A percentile compares a stretch with the other conserved stretches of the same genome.
Evolutionary conservation across 2,329 filamentous ascomycete species (phyloP).

Genomic region (Trichothecium roseum): DNA sequence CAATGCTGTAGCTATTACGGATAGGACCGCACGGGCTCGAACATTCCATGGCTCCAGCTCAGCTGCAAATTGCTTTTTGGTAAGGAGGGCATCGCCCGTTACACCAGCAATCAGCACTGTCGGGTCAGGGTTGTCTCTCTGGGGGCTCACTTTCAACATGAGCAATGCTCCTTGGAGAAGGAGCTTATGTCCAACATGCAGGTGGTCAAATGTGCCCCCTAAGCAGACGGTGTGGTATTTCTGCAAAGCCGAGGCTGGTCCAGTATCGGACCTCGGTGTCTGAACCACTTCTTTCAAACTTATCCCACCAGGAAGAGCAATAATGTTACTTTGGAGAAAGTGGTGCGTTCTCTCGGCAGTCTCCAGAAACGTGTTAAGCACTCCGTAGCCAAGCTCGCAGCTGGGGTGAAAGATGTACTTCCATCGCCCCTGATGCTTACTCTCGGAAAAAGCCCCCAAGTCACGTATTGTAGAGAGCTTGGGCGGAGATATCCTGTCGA

Average conservation of each 20-base stretch:
- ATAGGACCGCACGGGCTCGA: conserved; percentile 57
- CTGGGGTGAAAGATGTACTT: conserved; percentile 54
- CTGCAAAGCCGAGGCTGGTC: conserved; percentile 2
- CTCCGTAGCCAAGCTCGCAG: conserved; percentile 50
- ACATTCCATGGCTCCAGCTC: conserved; percentile 71
- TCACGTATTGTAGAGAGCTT: conserved; percentile 38
- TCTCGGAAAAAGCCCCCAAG: conserved; percentile 39
- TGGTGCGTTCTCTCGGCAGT: conserved; percentile 35
- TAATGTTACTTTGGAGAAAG: conserved; percentile 38
- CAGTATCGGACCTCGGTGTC: not conserved
- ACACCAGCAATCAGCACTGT: conserved; percentile 67
- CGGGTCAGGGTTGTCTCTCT: not conserved
- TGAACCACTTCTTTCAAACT: conserved; percentile 20
- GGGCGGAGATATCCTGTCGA: conserved; percentile 22
- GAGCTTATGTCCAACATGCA: conserved; percentile 94
- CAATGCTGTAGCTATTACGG: conserved; percentile 58
- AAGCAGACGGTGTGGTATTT: conserved; percentile 50
- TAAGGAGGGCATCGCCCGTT: conserved; percentile 75
- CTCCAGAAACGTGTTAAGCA: conserved; percentile 40
- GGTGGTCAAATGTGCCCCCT: conserved; percentile 92
- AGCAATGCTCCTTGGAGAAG: conserved; percentile 80
- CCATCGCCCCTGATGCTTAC: conserved; percentile 50
- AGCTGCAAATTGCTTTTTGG: conserved; percentile 80
- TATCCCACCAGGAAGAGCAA: conserved; percentile 42
- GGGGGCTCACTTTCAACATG: conserved; percentile 43